Base-by-base conservation (phyloP, 176 grass and related monocot genomes). In the Carex littledalei region DNA sequence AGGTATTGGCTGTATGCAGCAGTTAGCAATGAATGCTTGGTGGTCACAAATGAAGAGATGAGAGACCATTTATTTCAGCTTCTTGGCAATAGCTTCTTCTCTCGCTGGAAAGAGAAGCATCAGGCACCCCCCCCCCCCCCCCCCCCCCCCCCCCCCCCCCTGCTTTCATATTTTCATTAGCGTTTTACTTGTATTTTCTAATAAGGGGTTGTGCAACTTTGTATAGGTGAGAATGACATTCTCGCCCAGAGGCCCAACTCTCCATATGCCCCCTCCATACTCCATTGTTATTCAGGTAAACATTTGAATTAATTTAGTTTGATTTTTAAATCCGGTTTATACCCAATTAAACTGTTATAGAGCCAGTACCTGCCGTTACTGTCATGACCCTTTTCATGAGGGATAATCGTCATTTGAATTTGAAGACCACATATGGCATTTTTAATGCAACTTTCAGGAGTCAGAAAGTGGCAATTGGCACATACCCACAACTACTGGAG, bases 61-160 rank as follows among this genome's bases (percentile, higher is more conserved):
- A 86, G 95, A 85, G 95, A 98, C 59, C 95, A 93, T 90, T 90
- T 98, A 89, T 98, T 93, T 93, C 89, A 98, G 68, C 69, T 98
- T 24, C 89, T 94, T 31, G 95, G 95, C n/a, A 94, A 91, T 82
- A 90, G 91, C 50, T 94, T 97, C 80, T 97, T 97, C 8, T 91
- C 95, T 11, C 92, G 95, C 82, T 97, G 95, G 95, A 93, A 97
- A 93, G 95, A 97, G 52, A 97, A 97, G 84, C 95, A 97, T 80
- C 95, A 94, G 95, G 95, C 54, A 8, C 49, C 66, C 66, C 15
- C 1, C 18, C 20, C 34, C 2, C 73, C 7, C 24, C 24, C 24
- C 24, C 24, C 24, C 24, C 24, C 24, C 24, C 24, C 24, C 24
- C 24, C 0, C 26, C 26, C 26, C 26, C 26, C 26, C 0, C 26